phyloP scores from a whole-genome alignment of 1,139 yeast species.

The Lodderomyces pseudojiufengensis region DNA sequence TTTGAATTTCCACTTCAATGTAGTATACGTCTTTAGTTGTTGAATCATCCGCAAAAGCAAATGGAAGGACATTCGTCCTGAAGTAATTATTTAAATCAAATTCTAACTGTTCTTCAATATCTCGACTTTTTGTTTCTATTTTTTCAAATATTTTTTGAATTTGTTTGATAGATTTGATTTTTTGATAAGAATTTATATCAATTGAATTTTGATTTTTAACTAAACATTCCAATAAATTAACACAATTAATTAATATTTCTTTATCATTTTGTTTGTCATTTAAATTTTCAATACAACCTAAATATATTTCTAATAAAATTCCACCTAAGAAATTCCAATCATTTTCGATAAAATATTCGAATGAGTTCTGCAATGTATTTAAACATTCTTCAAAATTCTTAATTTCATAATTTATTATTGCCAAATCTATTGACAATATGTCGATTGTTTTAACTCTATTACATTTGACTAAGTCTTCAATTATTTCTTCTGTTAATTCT shows the following conservation, averaged over 20 bases:
- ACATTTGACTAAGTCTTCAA: slow-evolving; percentile 45
- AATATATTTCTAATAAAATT: slow-evolving; percentile 58
- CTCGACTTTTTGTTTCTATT: slow-evolving; percentile 19
- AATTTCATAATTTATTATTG: slow-evolving; percentile 60
- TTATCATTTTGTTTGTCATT: slow-evolving; percentile 10
- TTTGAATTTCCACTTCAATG: slow-evolving; percentile 23
- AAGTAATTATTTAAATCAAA: slow-evolving; percentile 30
- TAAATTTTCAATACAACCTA: slow-evolving; percentile 61
- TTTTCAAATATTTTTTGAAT: slow-evolving; percentile 22
- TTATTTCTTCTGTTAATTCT: slow-evolving; percentile 39
- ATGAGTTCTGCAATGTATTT: slow-evolving; percentile 61
- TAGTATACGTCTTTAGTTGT: slow-evolving; percentile 19
- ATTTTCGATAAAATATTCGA: slow-evolving; percentile 58
- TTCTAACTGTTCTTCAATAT: slow-evolving; percentile 17
- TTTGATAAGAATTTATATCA: slow-evolving; percentile 31
- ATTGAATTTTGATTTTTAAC: slow-evolving; percentile 13
- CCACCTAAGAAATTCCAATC: slow-evolving; percentile 79
- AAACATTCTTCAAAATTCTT: slow-evolving; percentile 60
- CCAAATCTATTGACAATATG: slow-evolving; percentile 76
- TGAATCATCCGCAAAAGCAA: slow-evolving; percentile 21
- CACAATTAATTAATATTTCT: slow-evolving; percentile 28
- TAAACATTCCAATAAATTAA: slow-evolving; percentile 34
- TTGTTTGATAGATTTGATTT: slow-evolving; percentile 20
- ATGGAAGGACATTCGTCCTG: slow-evolving; percentile 22
- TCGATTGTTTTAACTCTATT: slow-evolving; percentile 64